phyloP scores from a whole-genome alignment of 805 yeast genomes.

The Osmozyma mogii region DNA sequence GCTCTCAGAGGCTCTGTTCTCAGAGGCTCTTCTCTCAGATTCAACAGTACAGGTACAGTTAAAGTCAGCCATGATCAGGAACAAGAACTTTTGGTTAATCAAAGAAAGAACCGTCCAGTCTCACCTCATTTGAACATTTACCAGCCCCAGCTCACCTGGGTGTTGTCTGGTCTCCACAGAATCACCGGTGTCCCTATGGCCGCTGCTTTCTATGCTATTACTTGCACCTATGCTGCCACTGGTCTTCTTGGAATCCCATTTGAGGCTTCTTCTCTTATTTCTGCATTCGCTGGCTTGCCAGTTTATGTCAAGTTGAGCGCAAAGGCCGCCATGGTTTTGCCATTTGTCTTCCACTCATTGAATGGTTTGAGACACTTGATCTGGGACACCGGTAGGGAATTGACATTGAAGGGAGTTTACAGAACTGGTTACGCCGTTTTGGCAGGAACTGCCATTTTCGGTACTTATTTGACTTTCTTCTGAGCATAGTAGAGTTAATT shows the following conservation, averaged over 20 bases:
- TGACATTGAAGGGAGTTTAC: constrained; percentile 81
- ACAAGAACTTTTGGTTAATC: constrained; percentile 62
- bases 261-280: constrained; percentile 46
- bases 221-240: constrained; percentile 66
- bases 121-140: constrained; percentile 90
- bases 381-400: constrained; percentile 85
- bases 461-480: constrained; percentile 49
- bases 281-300: constrained; percentile 57
- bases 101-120: constrained; percentile 80
- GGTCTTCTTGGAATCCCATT: constrained; percentile 49
- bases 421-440: constrained; percentile 83
- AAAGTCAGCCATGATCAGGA: constrained; percentile 55
- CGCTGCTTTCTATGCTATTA: constrained; percentile 67
- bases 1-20: constrained; percentile 8
- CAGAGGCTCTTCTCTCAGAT: constrained; percentile 7
- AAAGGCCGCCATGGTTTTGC: constrained; percentile 68
- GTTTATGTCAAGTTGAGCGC: constrained; percentile 48
- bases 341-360: constrained; percentile 79
- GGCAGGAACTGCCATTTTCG: constrained; percentile 52
- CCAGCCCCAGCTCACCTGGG: constrained; percentile 84
- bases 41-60: constrained; percentile 24
- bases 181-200: constrained; percentile 81
- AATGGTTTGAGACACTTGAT: constrained; percentile 90
- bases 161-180: constrained; percentile 77
- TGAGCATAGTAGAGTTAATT: constrained; percentile 6